Base-by-base conservation (phyloP, 176 grass and related monocot genomes). In the Areca catechu region DNA sequence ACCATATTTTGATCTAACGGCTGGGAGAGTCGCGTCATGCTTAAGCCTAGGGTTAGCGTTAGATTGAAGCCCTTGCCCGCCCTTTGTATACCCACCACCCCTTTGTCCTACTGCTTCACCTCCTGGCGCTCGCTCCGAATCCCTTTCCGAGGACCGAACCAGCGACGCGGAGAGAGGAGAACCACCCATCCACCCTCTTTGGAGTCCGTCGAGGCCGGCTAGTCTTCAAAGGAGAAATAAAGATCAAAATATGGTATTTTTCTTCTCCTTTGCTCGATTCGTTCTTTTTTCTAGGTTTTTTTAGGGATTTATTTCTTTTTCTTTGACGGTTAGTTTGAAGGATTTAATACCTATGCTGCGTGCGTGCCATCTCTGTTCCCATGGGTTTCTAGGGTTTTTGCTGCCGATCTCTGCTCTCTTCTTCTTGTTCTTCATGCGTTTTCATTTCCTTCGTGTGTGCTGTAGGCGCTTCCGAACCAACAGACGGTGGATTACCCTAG, bases 1-100 rank as follows among this genome's bases (percentile, higher is more conserved):
- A n/a, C n/a, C 37, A 47, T 12, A 54, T 51, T 76, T 21, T 2
- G 28, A 76, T 76, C 73, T 29, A 65, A 76, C 73, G 73, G 73
- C n/a, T 29, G 4, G 51, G 10, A 60, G 19, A 52, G 22, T 17
- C 16, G 25, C 57, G 57, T 60, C 57, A 60, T 3, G 23, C 28
- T 60, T 37, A 60, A 34, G 57, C 24, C 23, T 25, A 60, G 24
- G 57, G 57, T 68, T 68, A 53, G 73, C 73, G 63, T 76, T 18
- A 54, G 66, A 67, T 76, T 43, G 59, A 68, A 60, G 63, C 54
- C 56, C 48, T 17, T 20, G 57, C 63, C 54, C 55, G 49, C 34
- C 52, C 24, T 28, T 18, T 53, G 19, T 28, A 37, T 56, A 5
- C 22, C 20, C 5, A 10, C 43, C 52, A 54, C 51, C 62, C 24